Evolutionary conservation across 2,329 filamentous ascomycete genomes (phyloP), one percentile per base, ranked within the genome.

Genomic region (Alternaria sp.): DNA sequence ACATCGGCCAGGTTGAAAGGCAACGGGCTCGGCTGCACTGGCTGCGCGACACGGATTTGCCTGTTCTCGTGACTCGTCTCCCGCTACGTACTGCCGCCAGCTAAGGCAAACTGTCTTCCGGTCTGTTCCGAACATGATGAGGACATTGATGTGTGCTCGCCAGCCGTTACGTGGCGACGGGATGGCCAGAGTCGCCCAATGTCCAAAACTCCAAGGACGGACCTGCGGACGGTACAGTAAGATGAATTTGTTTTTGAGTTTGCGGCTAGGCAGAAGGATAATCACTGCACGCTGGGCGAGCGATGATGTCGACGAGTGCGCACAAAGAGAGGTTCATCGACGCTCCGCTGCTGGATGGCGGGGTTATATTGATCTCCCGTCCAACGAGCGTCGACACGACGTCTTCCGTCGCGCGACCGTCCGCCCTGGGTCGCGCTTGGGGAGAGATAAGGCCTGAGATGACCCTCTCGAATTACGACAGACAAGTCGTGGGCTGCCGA

Each of bases 21-120:
- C 55, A 52, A 65, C 46, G 63, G 49, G 28, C 49, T 51, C 49
- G 26, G 49, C 49, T 32, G 49, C 28, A 51, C 49, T 59, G 69
- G 67, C 61, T 60, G 62, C 47, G 65, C 69, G 68, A 65, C 68
- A 69, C 52, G 59, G 62, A 69, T 60, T 64, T 65, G 68, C 56
- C 62, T 68, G 70, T 74, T 71, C 72, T 76, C 75, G 74, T 79
- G 77, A 80, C 77, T 76, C 74, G 77, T 75, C 65, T 54, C 56
- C 60, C 49, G 60, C 40, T 54, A 51, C 47, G 43, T 47, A 66
- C 43, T 65, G 49, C 65, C 56, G 65, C 59, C 57, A 66, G 63
- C 69, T 68, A 72, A 40, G 65, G 56, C 59, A 46, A 61, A 49
- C 52, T 46, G 23, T 25, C 36, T 69, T 70, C 76, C 77, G 77